Evolutionary conservation across 208 protist species (phyloP), one percentile per base, ranked within the genome.

Genomic region (Leishmania guyanensis): DNA sequence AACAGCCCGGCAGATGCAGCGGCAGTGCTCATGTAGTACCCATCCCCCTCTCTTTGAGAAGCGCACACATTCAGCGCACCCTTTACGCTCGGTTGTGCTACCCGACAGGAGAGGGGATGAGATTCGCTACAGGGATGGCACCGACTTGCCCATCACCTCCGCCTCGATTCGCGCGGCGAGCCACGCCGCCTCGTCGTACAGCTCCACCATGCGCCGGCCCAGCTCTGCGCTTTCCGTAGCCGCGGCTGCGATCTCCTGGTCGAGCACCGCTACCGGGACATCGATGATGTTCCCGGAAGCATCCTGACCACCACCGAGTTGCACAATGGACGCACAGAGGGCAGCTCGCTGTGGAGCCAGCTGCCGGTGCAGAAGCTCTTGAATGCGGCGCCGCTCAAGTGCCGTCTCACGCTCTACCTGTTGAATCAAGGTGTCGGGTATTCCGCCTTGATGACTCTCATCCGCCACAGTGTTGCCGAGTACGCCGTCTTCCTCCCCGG

Each of bases 391-490:
- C 43, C 64, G 33, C 85, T 97, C 92, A 22, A 83, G 84, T 3
- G 54, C 77, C 5, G 71, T 66, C 82, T 97, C 94, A 78, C 92
- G 92, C 87, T 95, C 91, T 33, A 93, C 69, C 5, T 88, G 92
- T 83, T 96, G 91, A 48, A 78, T 79, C 17, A 95, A 85, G 36
- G 92, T 93, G 78, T 95, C 92, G 0, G 92, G 92, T 51, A 91
- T 64, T 56, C 77, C 72, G 14, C 62, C 51, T 33, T 77, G 29
- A 20, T 29, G 9, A 36, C 1, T 82, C 58, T 62, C 46, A 73
- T 54, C 69, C 22, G 20, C 22, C 29, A 12, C 69, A 51, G 16
- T n/a, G 46, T 54, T 26, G 9, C 43, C 46, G 20, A 33, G 2
- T 10, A 33, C 48, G 69, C 46, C 20, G 69, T 73, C 69, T 16